phyloP scores from a whole-genome alignment of 306 rosid species.

The Canavalia gladiata region DNA sequence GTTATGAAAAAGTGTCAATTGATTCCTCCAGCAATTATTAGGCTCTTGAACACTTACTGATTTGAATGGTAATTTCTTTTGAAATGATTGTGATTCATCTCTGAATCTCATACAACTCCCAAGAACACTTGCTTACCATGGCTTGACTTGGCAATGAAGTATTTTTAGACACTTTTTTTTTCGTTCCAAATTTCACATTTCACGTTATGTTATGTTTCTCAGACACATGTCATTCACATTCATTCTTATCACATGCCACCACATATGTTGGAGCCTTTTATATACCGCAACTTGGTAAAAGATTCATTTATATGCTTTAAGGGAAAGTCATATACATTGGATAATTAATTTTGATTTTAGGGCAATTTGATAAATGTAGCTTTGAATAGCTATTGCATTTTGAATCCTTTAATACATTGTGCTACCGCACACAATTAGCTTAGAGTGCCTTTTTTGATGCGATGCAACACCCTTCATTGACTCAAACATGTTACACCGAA shows the following conservation, averaged over 20 bases:
- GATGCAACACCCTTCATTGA: slow-evolving; percentile 6
- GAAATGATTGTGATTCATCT: slow-evolving; percentile 34
- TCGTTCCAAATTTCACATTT: slow-evolving; percentile 30
- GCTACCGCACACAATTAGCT: background rate
- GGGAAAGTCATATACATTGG: background rate
- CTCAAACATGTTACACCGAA: background rate
- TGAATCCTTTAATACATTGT: background rate
- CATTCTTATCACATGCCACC: background rate
- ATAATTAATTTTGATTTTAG: background rate
- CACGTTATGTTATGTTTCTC: slow-evolving; percentile 36
- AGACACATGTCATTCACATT: background rate
- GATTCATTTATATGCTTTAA: background rate
- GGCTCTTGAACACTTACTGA: slow-evolving; percentile 8
- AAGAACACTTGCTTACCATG: slow-evolving; percentile 1
- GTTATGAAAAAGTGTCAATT: background rate
- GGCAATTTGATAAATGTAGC: background rate
- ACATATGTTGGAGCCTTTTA: background rate
- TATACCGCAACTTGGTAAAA: background rate
- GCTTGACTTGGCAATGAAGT: slow-evolving; percentile 52
- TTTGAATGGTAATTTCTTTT: slow-evolving; percentile 2
- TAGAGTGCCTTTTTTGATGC: slow-evolving; percentile 29
- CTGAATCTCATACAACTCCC: background rate
- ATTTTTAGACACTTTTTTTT: background rate
- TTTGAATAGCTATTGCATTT: background rate
- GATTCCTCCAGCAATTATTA: background rate